Evolutionary conservation across 495 filamentous ascomycete species (phyloP), one percentile per base, ranked within the genome.

Genomic region (Penicillium cataractarum): DNA sequence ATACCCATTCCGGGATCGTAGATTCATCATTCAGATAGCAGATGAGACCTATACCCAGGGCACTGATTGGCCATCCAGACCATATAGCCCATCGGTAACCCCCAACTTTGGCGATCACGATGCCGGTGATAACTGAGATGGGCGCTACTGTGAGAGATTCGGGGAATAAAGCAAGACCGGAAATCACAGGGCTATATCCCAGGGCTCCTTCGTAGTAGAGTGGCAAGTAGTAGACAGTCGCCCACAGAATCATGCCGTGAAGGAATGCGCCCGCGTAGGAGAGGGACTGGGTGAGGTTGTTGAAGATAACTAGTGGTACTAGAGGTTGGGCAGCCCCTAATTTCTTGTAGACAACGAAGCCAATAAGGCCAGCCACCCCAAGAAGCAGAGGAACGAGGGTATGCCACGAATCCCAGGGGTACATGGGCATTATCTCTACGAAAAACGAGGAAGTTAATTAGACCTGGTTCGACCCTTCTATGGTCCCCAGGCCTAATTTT

Each of bases 371-470:
- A 4, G 33, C 62, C 2, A 55, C n/a, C 0, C 71, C 71, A 2
- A 74, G 35, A 2, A 72, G 10, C 1, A 74, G 61, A 9, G 71
- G 83, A 0, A 83, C 71, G 15, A 87, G 68, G 0, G 80, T 82
- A 32, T 76, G 79, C 70, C 75, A 83, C 6, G 68, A 71, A 9
- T 58, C 59, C 86, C 87, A 90, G 1, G 73, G 37, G 60, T 82
- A 85, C 58, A 76, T 68, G 0, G n/a, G n/a, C n/a, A n/a, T n/a
- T n/a, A n/a, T n/a, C n/a, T n/a, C n/a, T n/a, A n/a, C n/a, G n/a
- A n/a, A n/a, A n/a, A n/a, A n/a, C n/a, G n/a, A n/a, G n/a, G n/a
- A n/a, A n/a, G n/a, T n/a, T n/a, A n/a, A n/a, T n/a, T n/a, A n/a
- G n/a, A n/a, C n/a, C n/a, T n/a, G n/a, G n/a, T n/a, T n/a, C n/a